Conservation (phyloP, 495 filamentous ascomycete species). For the Xylaria venustula region DNA sequence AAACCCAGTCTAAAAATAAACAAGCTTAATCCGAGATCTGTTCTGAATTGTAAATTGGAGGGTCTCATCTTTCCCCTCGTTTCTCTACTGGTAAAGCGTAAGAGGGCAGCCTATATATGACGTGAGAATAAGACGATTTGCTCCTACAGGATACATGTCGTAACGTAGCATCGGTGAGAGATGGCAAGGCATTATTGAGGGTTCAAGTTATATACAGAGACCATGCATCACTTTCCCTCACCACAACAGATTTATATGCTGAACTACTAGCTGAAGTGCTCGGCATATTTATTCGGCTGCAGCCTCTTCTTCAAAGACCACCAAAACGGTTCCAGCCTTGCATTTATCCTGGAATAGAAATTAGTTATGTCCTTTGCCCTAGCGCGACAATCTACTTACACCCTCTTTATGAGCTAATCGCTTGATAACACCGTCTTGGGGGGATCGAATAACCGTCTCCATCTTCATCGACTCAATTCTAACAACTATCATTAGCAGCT, state of each 20-base stretch:
- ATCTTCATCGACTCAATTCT: conserved; percentile 99
- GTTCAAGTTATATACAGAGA: not conserved
- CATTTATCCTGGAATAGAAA: conserved; percentile 43
- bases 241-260: too few species aligned
- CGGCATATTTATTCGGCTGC: conserved; percentile 6
- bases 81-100: too few species aligned
- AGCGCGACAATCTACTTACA: conserved; percentile 54
- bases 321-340: conserved; percentile 56
- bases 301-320: conserved; percentile 49
- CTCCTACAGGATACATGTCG: too few species aligned
- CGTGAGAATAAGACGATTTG: too few species aligned
- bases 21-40: too few species aligned
- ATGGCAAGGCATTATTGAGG: too few species aligned
- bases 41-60: too few species aligned
- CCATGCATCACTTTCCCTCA: not conserved
- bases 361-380: not conserved
- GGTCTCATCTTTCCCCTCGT: too few species aligned
- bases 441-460: conserved; percentile 95
- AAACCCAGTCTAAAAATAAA: too few species aligned
- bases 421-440: conserved; percentile 74
- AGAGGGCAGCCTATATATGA: too few species aligned
- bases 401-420: conserved; percentile 83
- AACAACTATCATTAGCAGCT: not conserved
- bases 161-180: too few species aligned
- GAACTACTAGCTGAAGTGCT: too few species aligned